Evolutionary conservation across 169 alveolate genomes (phyloP).

Genomic region (Neospora caninum): DNA sequence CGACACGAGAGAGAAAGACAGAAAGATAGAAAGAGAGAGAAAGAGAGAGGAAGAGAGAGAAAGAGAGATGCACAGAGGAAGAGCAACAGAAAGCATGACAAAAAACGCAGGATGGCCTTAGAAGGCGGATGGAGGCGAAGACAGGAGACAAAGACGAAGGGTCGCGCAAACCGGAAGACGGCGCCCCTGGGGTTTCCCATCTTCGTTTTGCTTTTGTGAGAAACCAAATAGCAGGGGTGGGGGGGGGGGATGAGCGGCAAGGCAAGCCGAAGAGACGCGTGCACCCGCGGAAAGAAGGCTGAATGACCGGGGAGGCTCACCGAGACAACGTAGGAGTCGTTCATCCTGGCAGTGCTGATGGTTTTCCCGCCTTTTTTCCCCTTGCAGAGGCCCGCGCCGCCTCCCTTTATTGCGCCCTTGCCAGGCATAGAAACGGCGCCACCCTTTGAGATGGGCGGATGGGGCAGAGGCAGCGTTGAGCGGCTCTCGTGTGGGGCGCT

Average conservation of each 20-base stretch:
- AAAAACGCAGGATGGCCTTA: no score
- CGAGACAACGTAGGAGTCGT: slow-evolving; percentile 17
- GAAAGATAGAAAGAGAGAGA: background rate
- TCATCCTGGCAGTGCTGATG: slow-evolving; percentile 7
- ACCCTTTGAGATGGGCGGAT: background rate
- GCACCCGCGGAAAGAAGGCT: no score
- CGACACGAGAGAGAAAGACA: background rate
- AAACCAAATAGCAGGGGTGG: no score
- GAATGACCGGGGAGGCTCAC: background rate
- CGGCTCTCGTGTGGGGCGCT: no score
- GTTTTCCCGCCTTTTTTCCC: background rate
- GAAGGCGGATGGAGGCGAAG: no score
- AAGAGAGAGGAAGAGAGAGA: background rate
- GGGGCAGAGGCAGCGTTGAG: background rate
- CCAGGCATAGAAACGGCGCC: background rate
- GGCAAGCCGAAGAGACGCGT: no score
- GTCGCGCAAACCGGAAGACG: no score
- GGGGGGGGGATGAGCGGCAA: no score
- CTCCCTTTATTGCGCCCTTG: background rate
- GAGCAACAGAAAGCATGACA: background rate
- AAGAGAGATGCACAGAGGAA: background rate
- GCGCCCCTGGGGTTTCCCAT: no score
- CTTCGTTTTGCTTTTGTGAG: no score
- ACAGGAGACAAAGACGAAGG: no score
- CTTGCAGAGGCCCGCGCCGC: slow-evolving; percentile 6